These are phyloP conservation scores for Boletus subluridellus DNA, from an alignment of 1,284 basidiomycete genomes.

Conservation along the genomic window DNA sequence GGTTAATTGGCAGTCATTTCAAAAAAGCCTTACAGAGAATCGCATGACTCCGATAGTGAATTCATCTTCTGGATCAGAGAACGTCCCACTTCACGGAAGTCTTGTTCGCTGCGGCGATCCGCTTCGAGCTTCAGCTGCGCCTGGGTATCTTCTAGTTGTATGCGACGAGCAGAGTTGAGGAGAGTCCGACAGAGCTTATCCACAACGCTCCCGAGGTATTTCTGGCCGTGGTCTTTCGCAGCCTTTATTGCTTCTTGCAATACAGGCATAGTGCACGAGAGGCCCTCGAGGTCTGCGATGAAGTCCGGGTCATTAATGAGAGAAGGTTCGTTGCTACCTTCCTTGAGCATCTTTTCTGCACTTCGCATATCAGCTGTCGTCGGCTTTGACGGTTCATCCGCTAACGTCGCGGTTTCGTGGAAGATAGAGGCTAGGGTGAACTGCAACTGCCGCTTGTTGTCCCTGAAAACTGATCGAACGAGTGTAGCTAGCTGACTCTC, in stretches of 20 bases:
- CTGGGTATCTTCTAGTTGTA: constrained; percentile 28
- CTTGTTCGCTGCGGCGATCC: constrained; percentile 18
- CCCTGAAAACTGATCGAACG: constrained; percentile 16
- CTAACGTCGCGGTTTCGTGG: constrained; percentile 4
- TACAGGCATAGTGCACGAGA: constrained; percentile 10
- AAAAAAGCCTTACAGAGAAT: constrained; percentile 20
- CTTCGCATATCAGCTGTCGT: constrained; percentile 10
- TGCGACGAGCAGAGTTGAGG: constrained; percentile 7
- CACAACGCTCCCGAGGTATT: constrained; percentile 24
- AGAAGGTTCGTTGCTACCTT: constrained; percentile 18
- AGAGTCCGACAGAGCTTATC: constrained; percentile 21
- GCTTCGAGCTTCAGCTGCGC: constrained; percentile 22
- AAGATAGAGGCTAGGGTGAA: constrained; percentile 17
- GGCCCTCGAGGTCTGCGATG: constrained; percentile 27
- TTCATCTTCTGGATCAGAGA: constrained; percentile 29
- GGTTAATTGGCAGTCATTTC: neutral
- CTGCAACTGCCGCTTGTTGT: constrained; percentile 13
- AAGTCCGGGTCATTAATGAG: constrained; percentile 32
- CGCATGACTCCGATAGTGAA: constrained; percentile 14
- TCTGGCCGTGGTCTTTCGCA: constrained; percentile 22
- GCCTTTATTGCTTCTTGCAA: constrained; percentile 24
- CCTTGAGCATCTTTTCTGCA: constrained; percentile 27
- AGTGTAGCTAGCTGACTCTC: constrained; percentile 17
- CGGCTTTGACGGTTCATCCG: constrained; percentile 3
- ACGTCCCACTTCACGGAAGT: constrained; percentile 15